Percentiles rank a stretch among this genome's conserved stretches.
phyloP scores from a whole-genome alignment of 2,329 filamentous ascomycete species.

The Fusarium nygamai region DNA sequence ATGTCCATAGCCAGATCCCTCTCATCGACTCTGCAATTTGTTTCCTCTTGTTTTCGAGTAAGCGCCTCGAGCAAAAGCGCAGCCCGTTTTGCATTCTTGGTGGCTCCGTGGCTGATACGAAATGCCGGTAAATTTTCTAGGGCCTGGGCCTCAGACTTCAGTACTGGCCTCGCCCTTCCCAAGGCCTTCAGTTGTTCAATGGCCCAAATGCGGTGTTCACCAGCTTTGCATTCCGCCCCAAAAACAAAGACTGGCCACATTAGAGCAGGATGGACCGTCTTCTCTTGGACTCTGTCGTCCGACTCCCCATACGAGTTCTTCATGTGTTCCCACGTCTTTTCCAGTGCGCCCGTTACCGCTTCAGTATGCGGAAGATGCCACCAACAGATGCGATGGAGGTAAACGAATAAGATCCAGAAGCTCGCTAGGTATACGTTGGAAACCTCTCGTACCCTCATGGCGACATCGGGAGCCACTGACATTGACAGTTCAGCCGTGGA shows the following conservation, averaged over 20 bases:
- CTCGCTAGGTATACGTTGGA: not conserved
- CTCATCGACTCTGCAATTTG: not conserved
- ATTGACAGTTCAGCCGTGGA: not conserved
- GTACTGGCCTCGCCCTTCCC: not conserved
- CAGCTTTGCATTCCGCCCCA: not conserved
- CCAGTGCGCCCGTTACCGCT: not conserved
- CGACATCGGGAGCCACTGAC: not conserved
- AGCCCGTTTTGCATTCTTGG: not conserved
- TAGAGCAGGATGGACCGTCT: not conserved
- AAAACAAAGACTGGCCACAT: not conserved
- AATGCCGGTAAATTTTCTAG: not conserved
- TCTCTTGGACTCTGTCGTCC: not conserved
- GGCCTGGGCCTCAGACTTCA: not conserved
- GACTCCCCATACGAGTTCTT: not conserved
- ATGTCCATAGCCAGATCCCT: constrained; percentile 1
- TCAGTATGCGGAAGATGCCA: constrained; percentile 1
- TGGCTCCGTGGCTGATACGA: not conserved
- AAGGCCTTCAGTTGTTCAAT: not conserved
- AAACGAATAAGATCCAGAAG: constrained; percentile 3
- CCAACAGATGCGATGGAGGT: constrained; percentile 1
- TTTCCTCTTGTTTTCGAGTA: not conserved
- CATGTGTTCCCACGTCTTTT: not conserved
- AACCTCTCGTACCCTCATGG: not conserved
- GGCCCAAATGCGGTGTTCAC: not conserved
- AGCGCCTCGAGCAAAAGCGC: not conserved